phyloP scores from a whole-genome alignment of 176 grass and related monocot species.

The Thalia dealbata region DNA sequence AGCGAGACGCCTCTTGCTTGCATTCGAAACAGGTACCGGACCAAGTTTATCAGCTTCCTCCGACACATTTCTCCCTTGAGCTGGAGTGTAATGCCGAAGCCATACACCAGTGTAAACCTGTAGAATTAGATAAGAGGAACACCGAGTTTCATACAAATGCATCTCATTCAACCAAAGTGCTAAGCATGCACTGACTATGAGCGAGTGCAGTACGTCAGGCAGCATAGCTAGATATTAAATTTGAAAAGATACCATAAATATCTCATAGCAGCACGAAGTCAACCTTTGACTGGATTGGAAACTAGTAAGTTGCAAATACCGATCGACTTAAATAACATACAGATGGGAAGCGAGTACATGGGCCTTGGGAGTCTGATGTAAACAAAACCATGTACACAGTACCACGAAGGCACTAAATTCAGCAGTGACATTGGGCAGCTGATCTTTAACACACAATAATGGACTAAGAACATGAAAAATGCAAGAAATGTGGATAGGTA shows the following conservation, averaged over 20 bases:
- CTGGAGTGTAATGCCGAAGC: slow-evolving; percentile 63
- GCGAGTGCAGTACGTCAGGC: too few species aligned
- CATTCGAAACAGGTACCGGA: slow-evolving; percentile 71
- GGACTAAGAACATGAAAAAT: too few species aligned
- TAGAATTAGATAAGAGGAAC: background rate
- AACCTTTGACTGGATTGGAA: too few species aligned
- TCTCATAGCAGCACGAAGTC: too few species aligned
- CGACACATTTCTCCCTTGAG: slow-evolving; percentile 41
- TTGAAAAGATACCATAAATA: too few species aligned
- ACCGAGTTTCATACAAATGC: too few species aligned
- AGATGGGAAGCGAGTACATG: too few species aligned
- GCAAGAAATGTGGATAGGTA: too few species aligned
- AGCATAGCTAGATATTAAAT: too few species aligned
- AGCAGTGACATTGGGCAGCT: background rate
- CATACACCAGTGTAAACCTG: slow-evolving; percentile 76
- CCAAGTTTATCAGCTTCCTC: slow-evolving; percentile 49
- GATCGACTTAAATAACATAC: too few species aligned
- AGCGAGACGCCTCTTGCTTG: slow-evolving; percentile 56
- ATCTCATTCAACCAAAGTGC: background rate
- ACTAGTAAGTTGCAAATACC: too few species aligned
- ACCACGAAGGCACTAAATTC: background rate
- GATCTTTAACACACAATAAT: background rate
- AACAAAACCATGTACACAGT: background rate
- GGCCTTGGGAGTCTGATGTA: background rate
- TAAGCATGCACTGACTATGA: background rate